Evolutionary conservation across 1,284 basidiomycete genomes (phyloP), one percentile per base, ranked within the genome.

Genomic region (Wallemia ichthyophaga): DNA sequence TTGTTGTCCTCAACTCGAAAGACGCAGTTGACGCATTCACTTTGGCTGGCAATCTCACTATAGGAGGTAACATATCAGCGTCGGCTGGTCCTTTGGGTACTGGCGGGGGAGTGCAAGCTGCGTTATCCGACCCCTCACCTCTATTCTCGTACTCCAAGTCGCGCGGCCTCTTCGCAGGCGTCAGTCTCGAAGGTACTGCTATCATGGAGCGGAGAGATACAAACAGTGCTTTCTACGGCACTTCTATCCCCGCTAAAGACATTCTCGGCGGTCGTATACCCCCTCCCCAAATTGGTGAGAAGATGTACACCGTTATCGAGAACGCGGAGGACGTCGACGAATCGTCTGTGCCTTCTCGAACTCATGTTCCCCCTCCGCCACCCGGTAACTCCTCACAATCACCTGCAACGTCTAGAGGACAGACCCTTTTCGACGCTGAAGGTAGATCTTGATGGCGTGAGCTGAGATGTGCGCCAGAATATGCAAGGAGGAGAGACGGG

Each of bases 111-210:
- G 79, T 95, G 7, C 82, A 91, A 65, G 80, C 87, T 0, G 81
- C 80, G 9, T 72, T 98, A 56, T 82, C 85, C 21, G 86, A 92
- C 69, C 89, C 92, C 0, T 82, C 92, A 13, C 91, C 91, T 0
- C 89, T 96, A 82, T 98, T 95, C 72, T 87, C 85, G 63, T 96
- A 96, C 71, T 89, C 84, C 23, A 85, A 91, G 70, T 88, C 83
- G 13, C 91, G 89, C 72, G 88, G 87, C 85, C 76, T 99, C 54
- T 99, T 92, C 65, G 92, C 91, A 1, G 92, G 92, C 25, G 71
- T 98, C 57, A 91, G 86, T 1, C 75, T 99, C 57, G 94, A 98
- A 69, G 94, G 94, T 1, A 95, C 92, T 0, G 85, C 78, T 54
- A 77, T 98, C 60, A 85, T 99, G 61, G 92, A 96, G 71, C 79